Conservation (phyloP, 1,284 basidiomycete species). For the Rhodotorula glutinis region DNA sequence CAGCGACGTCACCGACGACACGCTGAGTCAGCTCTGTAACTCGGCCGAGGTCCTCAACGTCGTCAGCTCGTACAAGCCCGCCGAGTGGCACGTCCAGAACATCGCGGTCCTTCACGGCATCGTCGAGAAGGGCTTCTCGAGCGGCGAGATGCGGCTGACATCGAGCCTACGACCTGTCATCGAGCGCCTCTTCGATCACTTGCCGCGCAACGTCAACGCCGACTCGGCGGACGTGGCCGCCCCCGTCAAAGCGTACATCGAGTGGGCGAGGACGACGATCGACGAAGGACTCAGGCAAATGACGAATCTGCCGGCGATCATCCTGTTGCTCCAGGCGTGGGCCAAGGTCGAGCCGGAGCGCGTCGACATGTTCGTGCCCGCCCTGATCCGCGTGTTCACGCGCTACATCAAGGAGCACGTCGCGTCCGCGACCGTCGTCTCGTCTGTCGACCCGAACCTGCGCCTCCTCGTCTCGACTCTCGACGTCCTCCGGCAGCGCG, state of each 20-base stretch:
- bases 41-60: constrained; percentile 87
- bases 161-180: constrained; percentile 79
- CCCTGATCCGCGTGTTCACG: constrained; percentile 75
- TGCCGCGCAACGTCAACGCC: constrained; percentile 54
- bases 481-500: constrained; percentile 54
- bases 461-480: constrained; percentile 55
- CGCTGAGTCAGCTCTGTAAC: constrained; percentile 69
- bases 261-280: constrained; percentile 70
- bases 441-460: constrained; percentile 48
- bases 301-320: constrained; percentile 69
- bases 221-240: constrained; percentile 73
- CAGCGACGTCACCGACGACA: constrained; percentile 69
- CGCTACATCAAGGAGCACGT: constrained; percentile 88
- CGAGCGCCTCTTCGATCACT: constrained; percentile 77
- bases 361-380: constrained; percentile 74
- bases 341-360: constrained; percentile 79
- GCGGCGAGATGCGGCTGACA: constrained; percentile 70
- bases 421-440: constrained; percentile 32
- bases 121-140: constrained; percentile 63
- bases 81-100: constrained; percentile 77
- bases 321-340: constrained; percentile 84
- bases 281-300: constrained; percentile 75
- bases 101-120: constrained; percentile 78
- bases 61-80: constrained; percentile 76
- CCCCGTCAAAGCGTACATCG: constrained; percentile 70